Conservation (phyloP, 139 green algal genomes). For the Volvox africanus region DNA sequence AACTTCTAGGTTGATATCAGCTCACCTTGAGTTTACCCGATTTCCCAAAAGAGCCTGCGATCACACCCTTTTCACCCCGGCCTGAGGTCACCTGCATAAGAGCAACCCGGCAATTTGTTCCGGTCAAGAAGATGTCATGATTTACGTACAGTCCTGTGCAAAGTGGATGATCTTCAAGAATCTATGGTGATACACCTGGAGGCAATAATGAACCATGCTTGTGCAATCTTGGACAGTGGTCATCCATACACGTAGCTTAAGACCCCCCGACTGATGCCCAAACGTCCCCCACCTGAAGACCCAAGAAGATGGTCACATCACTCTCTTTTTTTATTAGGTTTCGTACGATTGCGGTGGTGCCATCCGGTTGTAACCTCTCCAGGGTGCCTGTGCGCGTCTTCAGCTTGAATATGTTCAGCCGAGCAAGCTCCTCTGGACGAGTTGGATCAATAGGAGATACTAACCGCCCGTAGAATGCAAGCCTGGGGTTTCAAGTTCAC, state of each 20-base stretch:
- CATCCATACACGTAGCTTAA: not conserved
- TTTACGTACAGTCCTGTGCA: not conserved
- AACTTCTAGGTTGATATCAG: not conserved
- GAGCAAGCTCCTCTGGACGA: conserved; percentile 58
- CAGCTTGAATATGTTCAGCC: conserved; percentile 83
- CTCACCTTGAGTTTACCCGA: conserved; percentile 88
- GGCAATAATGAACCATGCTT: not conserved
- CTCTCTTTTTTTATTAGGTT: conserved; percentile 97
- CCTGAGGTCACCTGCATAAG: conserved; percentile 60
- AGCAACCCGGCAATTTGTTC: too few relatives aligned
- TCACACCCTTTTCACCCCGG: conserved; percentile 67
- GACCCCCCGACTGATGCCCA: not conserved
- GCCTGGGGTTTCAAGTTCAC: conserved; percentile 48
- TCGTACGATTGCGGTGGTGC: conserved; percentile 80
- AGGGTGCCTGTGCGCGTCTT: conserved; percentile 86
- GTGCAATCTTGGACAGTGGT: too few relatives aligned
- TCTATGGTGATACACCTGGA: too few relatives aligned
- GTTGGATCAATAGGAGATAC: conserved; percentile 59
- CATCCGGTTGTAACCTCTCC: conserved; percentile 79
- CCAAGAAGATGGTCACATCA: conserved; percentile 85
- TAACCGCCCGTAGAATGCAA: conserved; percentile 92
- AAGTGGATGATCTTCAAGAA: not conserved
- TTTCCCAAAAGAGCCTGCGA: conserved; percentile 89
- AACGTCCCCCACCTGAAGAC: conserved; percentile 65
- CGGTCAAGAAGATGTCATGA: too few relatives aligned